These are phyloP conservation scores for Fusarium citri DNA, from an alignment of 2,329 filamentous ascomycete genomes.

Conservation along the genomic window DNA sequence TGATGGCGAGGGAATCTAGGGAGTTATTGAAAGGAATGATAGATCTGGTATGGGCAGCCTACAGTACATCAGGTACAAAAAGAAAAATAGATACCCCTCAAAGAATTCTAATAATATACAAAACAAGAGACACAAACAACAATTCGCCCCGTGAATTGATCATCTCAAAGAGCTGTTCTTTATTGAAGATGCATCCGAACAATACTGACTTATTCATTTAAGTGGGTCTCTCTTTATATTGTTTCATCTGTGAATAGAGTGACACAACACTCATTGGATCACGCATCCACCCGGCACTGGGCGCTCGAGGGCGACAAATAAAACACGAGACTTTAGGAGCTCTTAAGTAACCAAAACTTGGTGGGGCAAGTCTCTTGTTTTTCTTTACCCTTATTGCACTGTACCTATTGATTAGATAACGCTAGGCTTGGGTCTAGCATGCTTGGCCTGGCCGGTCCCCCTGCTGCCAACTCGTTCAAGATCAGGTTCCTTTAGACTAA, in stretches of 20 bases:
- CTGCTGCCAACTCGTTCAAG: slow-evolving; percentile 40
- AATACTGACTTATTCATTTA: not conserved
- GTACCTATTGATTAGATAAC: slow-evolving; percentile 44
- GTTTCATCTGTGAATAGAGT: slow-evolving; percentile 20
- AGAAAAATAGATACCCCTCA: slow-evolving; percentile 45
- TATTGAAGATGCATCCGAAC: not conserved
- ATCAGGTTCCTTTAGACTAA: slow-evolving; percentile 39
- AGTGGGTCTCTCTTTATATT: slow-evolving; percentile 18
- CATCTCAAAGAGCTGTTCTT: slow-evolving; percentile 1
- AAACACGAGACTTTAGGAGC: not conserved
- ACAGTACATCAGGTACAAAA: slow-evolving; percentile 23
- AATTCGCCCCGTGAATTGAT: not conserved
- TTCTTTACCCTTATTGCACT: not conserved
- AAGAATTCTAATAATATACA: slow-evolving; percentile 23
- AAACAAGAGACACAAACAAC: not conserved
- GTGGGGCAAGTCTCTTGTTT: not conserved
- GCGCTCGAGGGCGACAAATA: not conserved
- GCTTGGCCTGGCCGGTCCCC: slow-evolving; percentile 16
- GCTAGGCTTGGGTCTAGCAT: slow-evolving; percentile 18
- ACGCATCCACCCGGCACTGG: slow-evolving; percentile 34
- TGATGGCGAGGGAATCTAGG: slow-evolving; percentile 68
- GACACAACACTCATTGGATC: slow-evolving; percentile 23
- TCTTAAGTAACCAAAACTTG: not conserved
- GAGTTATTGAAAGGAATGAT: slow-evolving; percentile 21
- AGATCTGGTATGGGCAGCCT: slow-evolving; percentile 30